Conservation (phyloP, 2,329 filamentous ascomycete species). For the Verticillium albo-atrum region DNA sequence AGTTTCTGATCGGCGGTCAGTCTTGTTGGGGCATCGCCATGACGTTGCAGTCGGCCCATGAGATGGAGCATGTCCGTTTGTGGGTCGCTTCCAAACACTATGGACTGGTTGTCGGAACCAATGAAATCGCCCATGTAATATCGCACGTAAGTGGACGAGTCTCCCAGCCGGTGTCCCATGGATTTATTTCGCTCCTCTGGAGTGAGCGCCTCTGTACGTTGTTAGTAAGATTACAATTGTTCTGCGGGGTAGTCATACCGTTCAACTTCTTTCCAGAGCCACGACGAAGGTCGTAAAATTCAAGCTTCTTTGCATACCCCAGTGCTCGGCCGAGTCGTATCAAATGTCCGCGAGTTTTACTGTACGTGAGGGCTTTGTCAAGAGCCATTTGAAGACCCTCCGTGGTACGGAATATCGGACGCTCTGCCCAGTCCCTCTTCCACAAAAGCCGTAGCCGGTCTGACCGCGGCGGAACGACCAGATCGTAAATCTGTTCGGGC, state of each 20-base stretch:
- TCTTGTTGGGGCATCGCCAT: slow-evolving; percentile 4
- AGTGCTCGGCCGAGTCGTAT: slow-evolving; percentile 25
- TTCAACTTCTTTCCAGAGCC: slow-evolving; percentile 19
- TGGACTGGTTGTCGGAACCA: slow-evolving; percentile 4
- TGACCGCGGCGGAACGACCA: slow-evolving; percentile 13
- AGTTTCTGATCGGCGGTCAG: slow-evolving; percentile 13
- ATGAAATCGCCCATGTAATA: slow-evolving; percentile 9
- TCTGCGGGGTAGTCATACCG: slow-evolving; percentile 10
- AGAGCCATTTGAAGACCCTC: slow-evolving; percentile 14
- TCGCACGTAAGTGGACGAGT: slow-evolving; percentile 7
- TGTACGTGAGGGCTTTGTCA: slow-evolving; percentile 28
- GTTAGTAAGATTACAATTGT: neutral
- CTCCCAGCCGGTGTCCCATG: slow-evolving; percentile 8
- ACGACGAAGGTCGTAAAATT: slow-evolving; percentile 18
- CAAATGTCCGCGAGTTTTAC: slow-evolving; percentile 26
- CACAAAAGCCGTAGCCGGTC: slow-evolving; percentile 16
- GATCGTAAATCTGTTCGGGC: slow-evolving; percentile 17
- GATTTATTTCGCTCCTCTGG: slow-evolving; percentile 10
- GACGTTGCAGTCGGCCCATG: slow-evolving; percentile 2
- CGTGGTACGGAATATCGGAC: slow-evolving; percentile 17
- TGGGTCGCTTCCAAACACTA: slow-evolving; percentile 7
- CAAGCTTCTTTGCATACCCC: slow-evolving; percentile 15
- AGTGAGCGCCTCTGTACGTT: slow-evolving; percentile 9
- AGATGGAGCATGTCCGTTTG: slow-evolving; percentile 6
- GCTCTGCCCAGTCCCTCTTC: slow-evolving; percentile 14